Evolutionary conservation across 768 basidiomycete species (phyloP), one percentile per base, ranked within the genome.

Genomic region (Amanita fuliginea): DNA sequence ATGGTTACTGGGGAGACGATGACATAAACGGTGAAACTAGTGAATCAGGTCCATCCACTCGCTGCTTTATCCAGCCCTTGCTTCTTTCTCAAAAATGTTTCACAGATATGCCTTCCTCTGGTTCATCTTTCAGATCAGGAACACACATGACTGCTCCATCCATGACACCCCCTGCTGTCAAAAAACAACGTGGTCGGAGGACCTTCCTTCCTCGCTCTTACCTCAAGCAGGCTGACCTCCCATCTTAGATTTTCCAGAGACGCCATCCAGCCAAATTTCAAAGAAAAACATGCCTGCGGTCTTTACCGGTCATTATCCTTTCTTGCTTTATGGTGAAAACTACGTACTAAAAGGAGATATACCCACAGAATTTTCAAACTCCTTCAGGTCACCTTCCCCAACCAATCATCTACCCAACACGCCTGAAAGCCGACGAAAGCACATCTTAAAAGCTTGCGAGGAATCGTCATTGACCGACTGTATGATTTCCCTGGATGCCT

Each of bases 1-100:
- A 50, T 30, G 49, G 49, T 8, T 50, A 50, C 33, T 50, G 49
- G 49, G 49, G 49, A 24, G 42, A 43, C 16, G 41, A 50, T 16
- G 41, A 42, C 43, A 24, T 6, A 28, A 24, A 49, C 30, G 39
- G 33, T 1, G 33, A 43, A 13, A 26, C 39, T 11, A 50, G 42
- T 14, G 41, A 36, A 43, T 50, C 40, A 24, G 49, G 49, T n/a
- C n/a, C n/a, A n/a, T n/a, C n/a, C n/a, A n/a, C n/a, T n/a, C n/a
- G n/a, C n/a, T n/a, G n/a, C n/a, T n/a, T n/a, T n/a, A n/a, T n/a
- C n/a, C n/a, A n/a, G n/a, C n/a, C n/a, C n/a, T n/a, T n/a, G n/a
- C n/a, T n/a, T n/a, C n/a, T n/a, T n/a, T n/a, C n/a, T 33, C 13
- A 14, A 19, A 13, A 22, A 42, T 16, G 14, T 22, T 28, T 4